A percentile compares a stretch with the other conserved stretches of the same genome.
Conservation (phyloP, 306 rosid genomes). For the Vigna angularis region DNA sequence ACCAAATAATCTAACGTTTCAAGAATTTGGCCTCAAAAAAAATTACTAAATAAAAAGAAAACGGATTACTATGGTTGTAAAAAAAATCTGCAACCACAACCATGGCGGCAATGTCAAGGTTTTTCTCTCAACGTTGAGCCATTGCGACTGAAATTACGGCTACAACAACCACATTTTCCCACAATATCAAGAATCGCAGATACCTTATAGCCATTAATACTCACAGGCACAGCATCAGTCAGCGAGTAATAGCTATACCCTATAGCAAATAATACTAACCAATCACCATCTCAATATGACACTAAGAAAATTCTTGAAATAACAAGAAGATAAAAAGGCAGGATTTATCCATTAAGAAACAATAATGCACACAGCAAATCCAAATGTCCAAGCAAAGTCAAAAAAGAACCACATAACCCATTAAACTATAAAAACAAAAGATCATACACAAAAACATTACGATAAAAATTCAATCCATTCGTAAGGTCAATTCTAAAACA, state of each 20-base stretch:
- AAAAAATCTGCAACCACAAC: neutral
- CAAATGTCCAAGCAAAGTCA: neutral
- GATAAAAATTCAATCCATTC: neutral
- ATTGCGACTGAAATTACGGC: neutral
- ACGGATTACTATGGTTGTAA: neutral
- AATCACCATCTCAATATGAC: neutral
- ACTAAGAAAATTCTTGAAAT: neutral
- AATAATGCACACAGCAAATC: neutral
- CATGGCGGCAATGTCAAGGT: neutral
- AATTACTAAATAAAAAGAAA: neutral
- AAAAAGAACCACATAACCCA: neutral
- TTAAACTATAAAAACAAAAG: neutral
- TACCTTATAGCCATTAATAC: neutral
- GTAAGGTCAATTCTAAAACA: neutral
- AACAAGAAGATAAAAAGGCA: conserved; percentile 12
- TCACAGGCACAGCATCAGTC: neutral
- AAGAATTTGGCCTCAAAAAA: conserved; percentile 1
- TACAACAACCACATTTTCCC: neutral
- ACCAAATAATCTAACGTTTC: conserved; percentile 1
- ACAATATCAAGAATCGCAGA: neutral
- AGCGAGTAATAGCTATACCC: neutral
- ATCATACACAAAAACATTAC: neutral
- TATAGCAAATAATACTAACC: neutral
- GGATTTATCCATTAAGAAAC: neutral
- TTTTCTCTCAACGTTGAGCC: neutral